Evolutionary conservation across 2,329 filamentous ascomycete genomes (phyloP).

Genomic region (Trichocomaceae sp.): DNA sequence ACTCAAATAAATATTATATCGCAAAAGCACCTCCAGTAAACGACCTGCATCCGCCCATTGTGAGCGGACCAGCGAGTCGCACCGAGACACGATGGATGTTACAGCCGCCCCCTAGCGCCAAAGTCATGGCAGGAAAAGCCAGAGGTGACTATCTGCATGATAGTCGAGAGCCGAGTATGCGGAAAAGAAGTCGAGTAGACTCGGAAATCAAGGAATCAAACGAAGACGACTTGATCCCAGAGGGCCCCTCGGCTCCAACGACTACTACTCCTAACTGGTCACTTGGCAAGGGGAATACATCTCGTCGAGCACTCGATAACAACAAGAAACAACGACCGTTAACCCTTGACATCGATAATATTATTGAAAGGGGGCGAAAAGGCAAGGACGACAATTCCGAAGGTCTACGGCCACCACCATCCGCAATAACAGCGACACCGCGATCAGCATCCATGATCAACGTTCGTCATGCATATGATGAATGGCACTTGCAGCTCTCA

Average conservation of each 20-base stretch:
- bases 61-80: conserved; percentile 63
- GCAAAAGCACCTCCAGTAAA: conserved; percentile 67
- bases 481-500: conserved; percentile 12
- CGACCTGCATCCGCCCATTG: conserved; percentile 77
- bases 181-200: conserved; percentile 11
- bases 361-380: not conserved
- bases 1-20: conserved; percentile 53
- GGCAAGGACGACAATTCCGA: not conserved
- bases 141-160: conserved; percentile 20
- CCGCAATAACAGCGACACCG: conserved; percentile 1
- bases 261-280: not conserved
- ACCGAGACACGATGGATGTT: conserved; percentile 84
- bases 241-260: conserved; percentile 9
- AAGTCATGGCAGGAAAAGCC: conserved; percentile 83
- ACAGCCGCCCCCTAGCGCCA: conserved; percentile 81
- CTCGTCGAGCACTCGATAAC: conserved; percentile 5
- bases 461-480: conserved; percentile 12
- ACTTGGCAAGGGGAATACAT: conserved; percentile 9
- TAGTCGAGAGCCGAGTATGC: conserved; percentile 15
- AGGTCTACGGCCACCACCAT: not conserved
- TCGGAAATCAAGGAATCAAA: conserved; percentile 8
- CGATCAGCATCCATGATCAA: conserved; percentile 9
- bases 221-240: conserved; percentile 12
- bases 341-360: not conserved
- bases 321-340: conserved; percentile 5